phyloP scores from a whole-genome alignment of 208 protist genomes.

The Leishmania aethiopica region DNA sequence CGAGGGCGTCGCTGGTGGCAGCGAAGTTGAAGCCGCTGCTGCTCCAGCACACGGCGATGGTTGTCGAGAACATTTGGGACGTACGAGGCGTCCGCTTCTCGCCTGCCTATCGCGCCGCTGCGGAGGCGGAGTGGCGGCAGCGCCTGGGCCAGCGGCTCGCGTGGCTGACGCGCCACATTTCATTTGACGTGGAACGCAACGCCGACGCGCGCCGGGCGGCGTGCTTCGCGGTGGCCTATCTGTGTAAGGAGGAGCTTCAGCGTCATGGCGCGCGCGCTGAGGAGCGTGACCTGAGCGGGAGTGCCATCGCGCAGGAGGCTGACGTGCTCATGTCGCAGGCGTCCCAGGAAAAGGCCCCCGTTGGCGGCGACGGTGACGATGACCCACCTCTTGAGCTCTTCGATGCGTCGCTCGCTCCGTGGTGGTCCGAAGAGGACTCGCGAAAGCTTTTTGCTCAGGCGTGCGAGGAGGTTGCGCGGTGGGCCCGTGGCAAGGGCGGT shows the following conservation, averaged over 20 bases:
- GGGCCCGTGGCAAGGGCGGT: background rate
- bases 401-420: background rate
- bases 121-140: conserved; percentile 18
- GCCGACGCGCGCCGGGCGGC: conserved; percentile 11
- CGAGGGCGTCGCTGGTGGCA: background rate
- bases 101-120: background rate
- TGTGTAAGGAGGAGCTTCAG: conserved; percentile 27
- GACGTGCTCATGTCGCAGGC: conserved; percentile 2
- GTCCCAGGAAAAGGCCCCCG: background rate
- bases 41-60: background rate
- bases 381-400: background rate
- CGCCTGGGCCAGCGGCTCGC: conserved; percentile 9
- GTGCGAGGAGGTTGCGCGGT: conserved; percentile 76
- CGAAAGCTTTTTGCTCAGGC: conserved; percentile 12
- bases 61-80: conserved; percentile 57
- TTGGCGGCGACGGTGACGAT: background rate
- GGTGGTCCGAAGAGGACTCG: background rate
- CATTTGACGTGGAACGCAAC: conserved; percentile 5
- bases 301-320: conserved; percentile 6
- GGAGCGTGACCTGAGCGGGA: background rate
- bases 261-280: background rate
- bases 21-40: conserved; percentile 14
- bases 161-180: conserved; percentile 13
- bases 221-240: conserved; percentile 23
- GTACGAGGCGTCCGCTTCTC: conserved; percentile 35